Evolutionary conservation across 805 yeast species (phyloP).

Genomic region (Kazachstania taianensis): DNA sequence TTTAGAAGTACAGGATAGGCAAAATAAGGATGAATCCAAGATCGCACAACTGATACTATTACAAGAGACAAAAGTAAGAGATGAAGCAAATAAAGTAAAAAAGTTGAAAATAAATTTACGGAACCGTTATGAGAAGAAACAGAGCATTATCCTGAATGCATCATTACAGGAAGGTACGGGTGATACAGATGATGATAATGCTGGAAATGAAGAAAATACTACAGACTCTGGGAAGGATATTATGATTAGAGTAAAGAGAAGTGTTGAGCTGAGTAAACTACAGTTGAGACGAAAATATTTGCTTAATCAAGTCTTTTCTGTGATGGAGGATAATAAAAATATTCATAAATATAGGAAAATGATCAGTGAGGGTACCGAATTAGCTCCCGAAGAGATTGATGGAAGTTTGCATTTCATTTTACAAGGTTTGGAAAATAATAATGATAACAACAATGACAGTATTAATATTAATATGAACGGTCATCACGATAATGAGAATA

Average conservation of each 20-base stretch:
- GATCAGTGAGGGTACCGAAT: constrained; percentile 59
- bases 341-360: constrained; percentile 60
- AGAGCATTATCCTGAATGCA: constrained; percentile 14
- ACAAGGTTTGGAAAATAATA: constrained; percentile 14
- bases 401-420: constrained; percentile 53
- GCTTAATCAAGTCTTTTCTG: constrained; percentile 28
- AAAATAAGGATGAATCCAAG: constrained; percentile 29
- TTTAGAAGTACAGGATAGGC: constrained; percentile 21
- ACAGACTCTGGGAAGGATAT: not conserved
- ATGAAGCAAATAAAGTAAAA: constrained; percentile 8
- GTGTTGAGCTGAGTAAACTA: constrained; percentile 30
- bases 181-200: constrained; percentile 4
- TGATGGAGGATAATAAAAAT: constrained; percentile 35
- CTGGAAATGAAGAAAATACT: constrained; percentile 9
- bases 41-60: constrained; percentile 4
- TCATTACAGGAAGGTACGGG: constrained; percentile 3
- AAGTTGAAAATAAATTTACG: constrained; percentile 17
- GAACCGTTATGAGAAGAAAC: constrained; percentile 25
- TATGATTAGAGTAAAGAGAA: not conserved
- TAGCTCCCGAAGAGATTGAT: constrained; percentile 58
- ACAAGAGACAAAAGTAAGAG: constrained; percentile 7
- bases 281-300: constrained; percentile 35
- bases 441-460: too few species aligned
- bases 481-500: not conserved
- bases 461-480: not conserved